Evolutionary conservation across 2,329 filamentous ascomycete genomes (phyloP).

Genomic region (Alternaria rosae): DNA sequence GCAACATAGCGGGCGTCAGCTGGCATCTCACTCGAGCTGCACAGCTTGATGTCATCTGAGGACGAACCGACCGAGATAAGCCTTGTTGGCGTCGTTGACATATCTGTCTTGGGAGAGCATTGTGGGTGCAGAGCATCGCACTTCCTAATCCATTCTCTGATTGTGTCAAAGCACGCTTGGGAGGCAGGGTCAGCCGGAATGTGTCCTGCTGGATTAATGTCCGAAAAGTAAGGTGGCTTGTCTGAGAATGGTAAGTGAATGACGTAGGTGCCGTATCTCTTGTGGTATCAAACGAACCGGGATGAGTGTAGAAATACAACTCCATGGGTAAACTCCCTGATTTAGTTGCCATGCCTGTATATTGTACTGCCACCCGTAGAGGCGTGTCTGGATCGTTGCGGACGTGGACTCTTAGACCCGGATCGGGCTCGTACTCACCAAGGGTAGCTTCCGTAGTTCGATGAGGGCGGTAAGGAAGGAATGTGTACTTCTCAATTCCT

Average conservation of each 20-base stretch:
- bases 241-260: neutral
- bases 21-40: neutral
- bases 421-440: neutral
- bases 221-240: neutral
- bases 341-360: neutral
- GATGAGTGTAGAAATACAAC: neutral
- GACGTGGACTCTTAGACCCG: neutral
- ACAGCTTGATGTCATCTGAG: neutral
- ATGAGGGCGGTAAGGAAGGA: neutral
- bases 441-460: neutral
- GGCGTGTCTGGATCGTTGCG: neutral
- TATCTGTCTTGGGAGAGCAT: accelerated
- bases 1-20: neutral
- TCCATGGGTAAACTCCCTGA: neutral
- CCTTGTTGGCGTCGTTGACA: neutral
- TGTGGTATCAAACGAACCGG: no score
- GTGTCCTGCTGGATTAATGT: neutral
- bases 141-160: accelerated
- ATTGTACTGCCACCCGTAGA: accelerated
- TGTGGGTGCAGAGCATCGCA: neutral
- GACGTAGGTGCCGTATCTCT: no score
- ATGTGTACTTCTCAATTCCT: neutral
- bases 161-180: accelerated
- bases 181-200: neutral
- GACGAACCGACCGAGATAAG: neutral